A percentile compares a stretch with the other conserved stretches of the same genome.
Evolutionary conservation across 352 stramenopile species (phyloP).

Genomic region (Peronospora belbahrii): DNA sequence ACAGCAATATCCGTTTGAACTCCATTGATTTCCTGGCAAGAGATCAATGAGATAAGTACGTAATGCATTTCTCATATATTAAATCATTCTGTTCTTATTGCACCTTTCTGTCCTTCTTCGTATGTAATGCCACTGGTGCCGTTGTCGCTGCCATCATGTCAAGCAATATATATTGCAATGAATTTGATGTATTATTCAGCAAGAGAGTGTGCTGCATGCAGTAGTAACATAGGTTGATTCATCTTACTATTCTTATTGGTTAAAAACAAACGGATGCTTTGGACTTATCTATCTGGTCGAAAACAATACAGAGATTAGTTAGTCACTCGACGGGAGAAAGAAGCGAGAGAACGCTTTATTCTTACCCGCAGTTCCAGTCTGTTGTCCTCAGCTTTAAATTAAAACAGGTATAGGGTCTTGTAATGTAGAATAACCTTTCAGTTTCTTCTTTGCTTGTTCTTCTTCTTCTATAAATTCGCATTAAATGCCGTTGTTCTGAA

Average conservation of each 20-base stretch:
- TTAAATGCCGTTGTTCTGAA: background rate
- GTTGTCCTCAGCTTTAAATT: slow-evolving; percentile 1
- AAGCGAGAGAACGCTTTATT: slow-evolving; percentile 21
- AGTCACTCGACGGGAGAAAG: slow-evolving; percentile 11
- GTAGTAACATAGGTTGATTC: background rate
- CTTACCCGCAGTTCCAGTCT: slow-evolving; percentile 3
- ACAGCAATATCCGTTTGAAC: slow-evolving; percentile 61
- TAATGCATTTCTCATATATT: background rate
- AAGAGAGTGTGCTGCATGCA: no score
- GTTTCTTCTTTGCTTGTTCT: no score
- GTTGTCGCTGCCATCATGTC: slow-evolving; percentile 9
- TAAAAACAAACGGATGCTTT: slow-evolving; percentile 18
- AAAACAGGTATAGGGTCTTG: slow-evolving; percentile 7
- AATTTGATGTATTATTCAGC: background rate
- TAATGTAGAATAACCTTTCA: background rate
- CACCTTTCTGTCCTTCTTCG: slow-evolving; percentile 36
- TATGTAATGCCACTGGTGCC: slow-evolving; percentile 27
- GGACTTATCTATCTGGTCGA: slow-evolving; percentile 10
- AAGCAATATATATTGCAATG: slow-evolving; percentile 6
- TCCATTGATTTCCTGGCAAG: slow-evolving; percentile 59
- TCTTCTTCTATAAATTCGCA: background rate
- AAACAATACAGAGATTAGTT: slow-evolving; percentile 21
- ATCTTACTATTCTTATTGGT: slow-evolving; percentile 3
- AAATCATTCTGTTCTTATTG: background rate
- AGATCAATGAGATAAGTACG: background rate